Evolutionary conservation across 2,329 filamentous ascomycete species (phyloP).

Genomic region (Aspergillus sclerotialis): DNA sequence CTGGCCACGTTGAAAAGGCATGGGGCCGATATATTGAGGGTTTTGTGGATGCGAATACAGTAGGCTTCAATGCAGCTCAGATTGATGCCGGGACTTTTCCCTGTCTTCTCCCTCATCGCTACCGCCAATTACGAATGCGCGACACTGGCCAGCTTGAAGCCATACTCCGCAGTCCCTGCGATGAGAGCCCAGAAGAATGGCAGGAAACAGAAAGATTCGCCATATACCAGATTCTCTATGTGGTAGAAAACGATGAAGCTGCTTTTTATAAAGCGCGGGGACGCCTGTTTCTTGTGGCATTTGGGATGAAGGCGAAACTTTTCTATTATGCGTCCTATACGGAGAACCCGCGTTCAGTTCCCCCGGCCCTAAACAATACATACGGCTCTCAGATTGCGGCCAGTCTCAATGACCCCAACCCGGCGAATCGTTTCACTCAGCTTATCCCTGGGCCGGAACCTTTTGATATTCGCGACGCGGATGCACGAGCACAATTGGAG

Average conservation of each 20-base stretch:
- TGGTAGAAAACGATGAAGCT: background rate
- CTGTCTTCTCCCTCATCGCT: too few species aligned
- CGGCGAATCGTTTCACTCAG: slow-evolving; percentile 7
- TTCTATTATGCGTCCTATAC: slow-evolving; percentile 10
- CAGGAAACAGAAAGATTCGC: too few species aligned
- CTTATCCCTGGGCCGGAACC: slow-evolving; percentile 7
- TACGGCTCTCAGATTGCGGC: slow-evolving; percentile 4
- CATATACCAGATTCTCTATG: too few species aligned
- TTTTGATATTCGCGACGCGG: slow-evolving; percentile 6
- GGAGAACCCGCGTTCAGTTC: background rate
- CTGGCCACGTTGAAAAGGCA: slow-evolving; percentile 7
- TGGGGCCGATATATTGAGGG: slow-evolving; percentile 7
- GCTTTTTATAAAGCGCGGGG: background rate
- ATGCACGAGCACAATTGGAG: slow-evolving; percentile 6
- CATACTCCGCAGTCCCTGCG: too few species aligned
- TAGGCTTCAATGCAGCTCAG: too few species aligned
- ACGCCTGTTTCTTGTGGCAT: slow-evolving; percentile 8
- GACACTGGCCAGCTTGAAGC: too few species aligned
- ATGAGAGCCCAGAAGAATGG: too few species aligned
- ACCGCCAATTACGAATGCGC: too few species aligned
- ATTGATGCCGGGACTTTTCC: too few species aligned
- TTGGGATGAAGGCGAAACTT: slow-evolving; percentile 7
- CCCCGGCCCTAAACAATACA: background rate
- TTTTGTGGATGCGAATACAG: background rate
- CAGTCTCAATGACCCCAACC: slow-evolving; percentile 6